Evolutionary conservation across 345 rosid species (phyloP), one percentile per base, ranked within the genome.

Genomic region (Eucalyptus rudis): DNA sequence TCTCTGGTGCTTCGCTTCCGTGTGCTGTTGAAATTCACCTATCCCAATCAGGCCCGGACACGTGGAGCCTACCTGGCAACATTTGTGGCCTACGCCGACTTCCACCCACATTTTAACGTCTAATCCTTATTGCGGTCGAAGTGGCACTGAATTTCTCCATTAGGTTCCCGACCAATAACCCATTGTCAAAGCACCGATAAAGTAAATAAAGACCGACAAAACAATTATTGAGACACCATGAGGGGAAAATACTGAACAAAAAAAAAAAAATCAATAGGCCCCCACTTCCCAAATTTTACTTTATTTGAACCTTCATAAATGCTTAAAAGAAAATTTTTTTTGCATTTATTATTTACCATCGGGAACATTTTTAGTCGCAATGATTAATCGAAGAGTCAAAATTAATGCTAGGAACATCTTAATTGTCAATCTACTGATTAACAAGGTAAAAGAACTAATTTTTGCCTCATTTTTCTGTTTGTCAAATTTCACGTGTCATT

Each of bases 41-140:
- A 49, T 24, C 89, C 68, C 68, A 88, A 88, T 56, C 79, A 80
- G 54, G 44, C 47, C 2, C 56, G 8, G 31, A 88, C 89, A 88
- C 79, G 89, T 88, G 85, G 86, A 33, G 47, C 24, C 47, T 20
- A 76, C 47, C 24, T 19, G 47, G 83, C 47, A 10, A 76, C 2
- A 5, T 76, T 11, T 10, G 47, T 76, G 84, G 84, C 29, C 84
- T 11, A 40, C 9, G 84, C 84, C 84, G 84, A 76, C 84, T 22
- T 20, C 84, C 84, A 76, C 84, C 84, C 4, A 40, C 12, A 36
- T 40, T 6, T 20, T 76, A 10, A 11, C 47, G 27, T 40, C 13
- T 76, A 76, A 76, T 40, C 84, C 84, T 43, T 40, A 11, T 40
- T 40, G 45, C 7, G 47, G 4, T 43, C 29, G 47, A 76, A 43